A percentile compares a stretch with the other conserved stretches of the same genome.
Conservation (phyloP, 306 rosid species). For the Rosa multiflora region DNA sequence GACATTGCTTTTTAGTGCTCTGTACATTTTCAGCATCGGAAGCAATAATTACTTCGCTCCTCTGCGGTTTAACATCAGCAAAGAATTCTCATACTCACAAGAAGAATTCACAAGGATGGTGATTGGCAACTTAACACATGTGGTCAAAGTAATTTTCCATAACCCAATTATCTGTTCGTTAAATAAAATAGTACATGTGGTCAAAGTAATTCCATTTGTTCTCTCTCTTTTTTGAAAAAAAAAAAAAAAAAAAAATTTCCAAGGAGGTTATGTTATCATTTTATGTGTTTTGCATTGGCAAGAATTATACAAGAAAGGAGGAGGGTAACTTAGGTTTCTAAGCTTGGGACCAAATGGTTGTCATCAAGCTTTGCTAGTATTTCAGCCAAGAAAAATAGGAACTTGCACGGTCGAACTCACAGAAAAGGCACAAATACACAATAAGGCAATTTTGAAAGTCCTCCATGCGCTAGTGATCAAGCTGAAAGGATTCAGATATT, state of each 20-base stretch:
- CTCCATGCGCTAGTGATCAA: not conserved
- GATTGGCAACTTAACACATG: not conserved
- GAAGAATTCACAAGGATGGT: not conserved
- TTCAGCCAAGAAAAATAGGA: not conserved
- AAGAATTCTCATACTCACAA: conserved; percentile 12
- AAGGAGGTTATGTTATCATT: not conserved
- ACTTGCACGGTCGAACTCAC: not conserved
- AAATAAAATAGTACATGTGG: not conserved
- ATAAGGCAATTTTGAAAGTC: not conserved
- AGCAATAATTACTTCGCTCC: not conserved
- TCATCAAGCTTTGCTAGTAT: not conserved
- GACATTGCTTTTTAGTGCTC: not conserved
- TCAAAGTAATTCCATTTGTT: not conserved
- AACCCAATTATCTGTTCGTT: not conserved
- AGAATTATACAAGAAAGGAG: not conserved
- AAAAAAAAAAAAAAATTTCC: too few relatives aligned
- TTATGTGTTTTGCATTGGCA: not conserved
- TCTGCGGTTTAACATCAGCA: not conserved
- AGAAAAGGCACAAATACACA: not conserved
- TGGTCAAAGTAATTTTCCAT: not conserved
- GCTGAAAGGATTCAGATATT: not conserved
- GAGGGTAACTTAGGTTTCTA: not conserved
- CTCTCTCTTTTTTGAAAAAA: too few relatives aligned
- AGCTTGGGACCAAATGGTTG: not conserved
- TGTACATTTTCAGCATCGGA: not conserved